Conservation (phyloP, 1,139 yeast species). For the Cylindricascospora bacillispora region DNA sequence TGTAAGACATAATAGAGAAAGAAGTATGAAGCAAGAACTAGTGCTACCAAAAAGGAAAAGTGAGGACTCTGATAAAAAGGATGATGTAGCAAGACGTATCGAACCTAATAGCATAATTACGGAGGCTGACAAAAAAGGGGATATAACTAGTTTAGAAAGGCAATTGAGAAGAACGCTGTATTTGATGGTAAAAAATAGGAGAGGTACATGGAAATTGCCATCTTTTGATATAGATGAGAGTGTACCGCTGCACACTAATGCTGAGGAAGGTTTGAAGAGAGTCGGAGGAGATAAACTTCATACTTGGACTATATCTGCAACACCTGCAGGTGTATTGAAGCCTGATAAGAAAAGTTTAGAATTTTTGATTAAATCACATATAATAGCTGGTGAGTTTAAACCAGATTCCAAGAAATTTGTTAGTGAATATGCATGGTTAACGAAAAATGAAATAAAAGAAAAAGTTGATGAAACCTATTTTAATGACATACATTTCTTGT, state of each 20-base stretch:
- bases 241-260: slow-evolving; percentile 54
- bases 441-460: slow-evolving; percentile 61
- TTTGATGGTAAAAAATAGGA: slow-evolving; percentile 39
- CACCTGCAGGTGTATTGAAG: slow-evolving; percentile 64
- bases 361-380: slow-evolving; percentile 76
- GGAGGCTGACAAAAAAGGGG: slow-evolving; percentile 56
- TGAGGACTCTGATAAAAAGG: slow-evolving; percentile 29
- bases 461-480: slow-evolving; percentile 46
- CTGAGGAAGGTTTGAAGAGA: slow-evolving; percentile 58
- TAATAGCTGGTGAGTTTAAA: slow-evolving; percentile 72
- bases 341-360: slow-evolving; percentile 24
- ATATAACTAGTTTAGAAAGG: slow-evolving; percentile 62
- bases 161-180: slow-evolving; percentile 69
- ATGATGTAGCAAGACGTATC: slow-evolving; percentile 57
- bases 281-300: slow-evolving; percentile 69
- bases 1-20: slow-evolving; percentile 75
- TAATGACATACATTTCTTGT: slow-evolving; percentile 38
- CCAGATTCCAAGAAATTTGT: slow-evolving; percentile 31
- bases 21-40: slow-evolving; percentile 68
- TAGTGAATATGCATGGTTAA: slow-evolving; percentile 62
- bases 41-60: slow-evolving; percentile 41
- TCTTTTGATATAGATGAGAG: slow-evolving; percentile 36
- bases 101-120: slow-evolving; percentile 62
- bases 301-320: slow-evolving; percentile 80
- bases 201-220: slow-evolving; percentile 65